Conservation (phyloP, 768 basidiomycete genomes). For the Rhodosporidiobolus sp. region DNA sequence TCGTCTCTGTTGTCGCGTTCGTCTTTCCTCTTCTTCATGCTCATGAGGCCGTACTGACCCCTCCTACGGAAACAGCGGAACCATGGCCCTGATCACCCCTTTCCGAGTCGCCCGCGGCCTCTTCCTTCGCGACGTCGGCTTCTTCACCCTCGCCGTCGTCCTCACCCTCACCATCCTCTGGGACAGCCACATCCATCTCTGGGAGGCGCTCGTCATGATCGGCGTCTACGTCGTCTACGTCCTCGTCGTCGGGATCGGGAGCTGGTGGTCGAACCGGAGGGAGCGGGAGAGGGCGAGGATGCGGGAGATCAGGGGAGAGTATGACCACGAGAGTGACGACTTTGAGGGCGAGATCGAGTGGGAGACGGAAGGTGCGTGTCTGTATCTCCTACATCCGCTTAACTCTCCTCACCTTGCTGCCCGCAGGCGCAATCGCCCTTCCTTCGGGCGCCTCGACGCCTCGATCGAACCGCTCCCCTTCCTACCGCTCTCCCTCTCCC, state of each 20-base stretch:
- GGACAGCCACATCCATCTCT: slow-evolving; percentile 67
- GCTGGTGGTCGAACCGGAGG: slow-evolving; percentile 64
- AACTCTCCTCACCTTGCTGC: not conserved
- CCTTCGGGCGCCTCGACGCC: slow-evolving; percentile 24
- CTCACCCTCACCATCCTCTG: slow-evolving; percentile 71
- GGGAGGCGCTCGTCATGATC: slow-evolving; percentile 72
- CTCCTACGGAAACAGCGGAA: slow-evolving; percentile 55
- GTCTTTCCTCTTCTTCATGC: not conserved
- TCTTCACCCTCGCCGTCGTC: slow-evolving; percentile 80
- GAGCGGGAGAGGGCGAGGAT: slow-evolving; percentile 62
- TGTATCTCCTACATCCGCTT: not conserved
- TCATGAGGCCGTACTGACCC: not conserved
- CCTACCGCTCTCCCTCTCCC: slow-evolving; percentile 14
- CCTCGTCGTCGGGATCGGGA: slow-evolving; percentile 65
- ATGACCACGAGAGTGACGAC: slow-evolving; percentile 47
- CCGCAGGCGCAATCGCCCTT: slow-evolving; percentile 1
- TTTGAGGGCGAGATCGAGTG: slow-evolving; percentile 17
- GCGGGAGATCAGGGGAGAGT: slow-evolving; percentile 48
- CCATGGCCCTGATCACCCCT: slow-evolving; percentile 95
- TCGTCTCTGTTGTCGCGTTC: slow-evolving; percentile 83
- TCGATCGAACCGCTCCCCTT: not conserved
- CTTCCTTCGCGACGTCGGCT: slow-evolving; percentile 90
- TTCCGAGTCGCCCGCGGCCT: slow-evolving; percentile 76
- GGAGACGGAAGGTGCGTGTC: slow-evolving; percentile 1
- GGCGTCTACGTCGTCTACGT: slow-evolving; percentile 76